Base-by-base conservation (phyloP, 2,329 filamentous ascomycete species). In the Cladophialophora chaetospira region DNA sequence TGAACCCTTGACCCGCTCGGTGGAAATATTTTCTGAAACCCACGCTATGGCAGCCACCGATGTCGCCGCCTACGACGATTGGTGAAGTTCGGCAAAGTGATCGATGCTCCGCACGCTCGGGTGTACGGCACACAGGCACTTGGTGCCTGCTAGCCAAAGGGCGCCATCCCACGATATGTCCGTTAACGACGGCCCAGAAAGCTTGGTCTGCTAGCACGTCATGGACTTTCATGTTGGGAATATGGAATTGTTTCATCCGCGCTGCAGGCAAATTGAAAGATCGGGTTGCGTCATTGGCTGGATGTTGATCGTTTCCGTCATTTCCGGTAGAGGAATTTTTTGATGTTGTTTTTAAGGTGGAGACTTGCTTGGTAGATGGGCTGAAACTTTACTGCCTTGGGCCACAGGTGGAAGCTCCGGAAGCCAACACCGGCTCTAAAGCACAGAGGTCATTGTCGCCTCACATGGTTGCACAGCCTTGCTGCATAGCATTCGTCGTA, bases 81-180 rank as follows among this genome's bases (percentile, higher is more conserved):
- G 45, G 45, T 47, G 35, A 48, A 21, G 29, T 28, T 48, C 35
- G 45, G 45, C 33, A 48, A 48, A 21, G 29, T 28, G 15, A 10
- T 53, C 8, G 13, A 46, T 54, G 23, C 19, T 55, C 46, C 21
- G 15, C 10, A 45, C 9, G 17, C 29, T 50, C 53, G 53, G 53
- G 19, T 55, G 50, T 55, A 42, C 53, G 53, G 53, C 53, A 55
- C 50, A n/a, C n/a, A n/a, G n/a, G n/a, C n/a, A n/a, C 36, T 26
- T 38, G 26, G 21, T 45, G 33, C 21, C 31, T n/a, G n/a, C 13
- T 33, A 28, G 46, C 33, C 21, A 49, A 17, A 26, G 46, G 35
- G 45, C 19, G 11, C 50, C 28, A 28, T 35, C 26, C 26, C 5
- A n/a, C 36, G 9, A 19, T 28, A 17, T 45, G 13, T 36, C 46